phyloP scores from a whole-genome alignment of 1,284 basidiomycete species.

The Neolentinus lepideus region DNA sequence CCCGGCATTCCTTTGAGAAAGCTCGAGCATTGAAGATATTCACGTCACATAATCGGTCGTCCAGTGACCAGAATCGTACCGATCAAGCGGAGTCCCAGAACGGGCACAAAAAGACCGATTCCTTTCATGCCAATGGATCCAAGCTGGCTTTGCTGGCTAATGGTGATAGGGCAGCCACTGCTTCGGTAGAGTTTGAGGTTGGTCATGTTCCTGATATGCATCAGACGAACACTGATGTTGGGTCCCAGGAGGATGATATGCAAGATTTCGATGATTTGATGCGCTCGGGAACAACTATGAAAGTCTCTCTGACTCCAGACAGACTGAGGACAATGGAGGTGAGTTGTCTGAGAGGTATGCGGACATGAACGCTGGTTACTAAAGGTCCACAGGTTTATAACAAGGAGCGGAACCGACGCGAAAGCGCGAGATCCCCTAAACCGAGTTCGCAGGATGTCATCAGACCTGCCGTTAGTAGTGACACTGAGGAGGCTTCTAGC shows the following conservation, averaged over 20 bases:
- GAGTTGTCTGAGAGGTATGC: no score
- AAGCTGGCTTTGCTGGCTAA: constrained; percentile 7
- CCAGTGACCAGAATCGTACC: constrained; percentile 20
- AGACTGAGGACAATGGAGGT: constrained; percentile 88
- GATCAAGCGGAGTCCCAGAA: constrained; percentile 13
- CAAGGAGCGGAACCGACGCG: constrained; percentile 46
- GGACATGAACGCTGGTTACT: no score
- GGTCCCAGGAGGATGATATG: constrained; percentile 38
- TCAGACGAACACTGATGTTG: not conserved
- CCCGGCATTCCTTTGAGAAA: constrained; percentile 55
- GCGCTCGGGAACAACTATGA: constrained; percentile 84
- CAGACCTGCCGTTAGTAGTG: not conserved
- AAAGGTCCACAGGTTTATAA: constrained; percentile 42
- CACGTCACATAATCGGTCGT: constrained; percentile 22
- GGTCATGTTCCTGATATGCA: constrained; percentile 17
- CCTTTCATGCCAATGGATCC: constrained; percentile 31
- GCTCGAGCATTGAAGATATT: constrained; percentile 53
- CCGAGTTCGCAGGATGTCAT: constrained; percentile 19
- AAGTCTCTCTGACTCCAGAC: constrained; percentile 92
- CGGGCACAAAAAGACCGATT: constrained; percentile 45
- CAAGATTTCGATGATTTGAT: constrained; percentile 84
- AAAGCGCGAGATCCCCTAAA: constrained; percentile 28
- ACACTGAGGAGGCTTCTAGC: constrained; percentile 1
- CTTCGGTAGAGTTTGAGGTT: constrained; percentile 11
- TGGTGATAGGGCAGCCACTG: constrained; percentile 11